Conservation (phyloP, 2,329 filamentous ascomycete species). For the Myriosclerotinia duriaeana region DNA sequence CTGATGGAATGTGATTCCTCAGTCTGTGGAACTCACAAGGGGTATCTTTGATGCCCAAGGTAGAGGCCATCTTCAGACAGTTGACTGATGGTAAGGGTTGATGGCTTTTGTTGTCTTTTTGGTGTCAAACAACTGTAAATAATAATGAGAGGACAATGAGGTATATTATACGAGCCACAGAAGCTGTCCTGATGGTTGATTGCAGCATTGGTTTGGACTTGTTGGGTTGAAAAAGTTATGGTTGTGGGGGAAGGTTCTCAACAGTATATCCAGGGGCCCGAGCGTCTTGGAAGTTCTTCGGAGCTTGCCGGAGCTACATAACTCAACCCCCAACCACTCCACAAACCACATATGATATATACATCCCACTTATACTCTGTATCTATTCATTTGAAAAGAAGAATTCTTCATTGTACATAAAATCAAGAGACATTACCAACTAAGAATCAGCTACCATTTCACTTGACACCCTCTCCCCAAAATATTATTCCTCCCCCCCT, state of each 20-base stretch:
- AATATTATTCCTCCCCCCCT: neutral
- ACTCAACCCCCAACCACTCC: neutral
- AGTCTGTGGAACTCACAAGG: neutral
- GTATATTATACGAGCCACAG: neutral
- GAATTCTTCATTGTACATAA: neutral
- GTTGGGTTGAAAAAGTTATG: slow-evolving; percentile 3
- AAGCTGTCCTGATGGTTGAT: neutral
- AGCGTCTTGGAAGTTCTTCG: neutral
- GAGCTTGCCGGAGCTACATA: slow-evolving; percentile 8
- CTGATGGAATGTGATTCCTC: neutral
- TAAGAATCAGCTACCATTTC: neutral
- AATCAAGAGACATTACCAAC: neutral
- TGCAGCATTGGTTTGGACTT: neutral
- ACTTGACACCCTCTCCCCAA: neutral
- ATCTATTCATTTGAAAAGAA: neutral
- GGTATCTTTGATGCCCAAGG: neutral
- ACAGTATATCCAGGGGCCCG: neutral
- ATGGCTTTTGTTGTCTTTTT: neutral
- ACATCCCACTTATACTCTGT: neutral
- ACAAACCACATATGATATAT: neutral
- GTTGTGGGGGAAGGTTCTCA: neutral
- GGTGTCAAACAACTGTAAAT: no score
- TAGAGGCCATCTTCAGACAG: neutral
- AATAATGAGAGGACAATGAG: neutral
- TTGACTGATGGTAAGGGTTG: neutral